These are phyloP conservation scores for Arabidopsis arenosa DNA, from an alignment of 345 rosid species.

Conservation along the genomic window DNA sequence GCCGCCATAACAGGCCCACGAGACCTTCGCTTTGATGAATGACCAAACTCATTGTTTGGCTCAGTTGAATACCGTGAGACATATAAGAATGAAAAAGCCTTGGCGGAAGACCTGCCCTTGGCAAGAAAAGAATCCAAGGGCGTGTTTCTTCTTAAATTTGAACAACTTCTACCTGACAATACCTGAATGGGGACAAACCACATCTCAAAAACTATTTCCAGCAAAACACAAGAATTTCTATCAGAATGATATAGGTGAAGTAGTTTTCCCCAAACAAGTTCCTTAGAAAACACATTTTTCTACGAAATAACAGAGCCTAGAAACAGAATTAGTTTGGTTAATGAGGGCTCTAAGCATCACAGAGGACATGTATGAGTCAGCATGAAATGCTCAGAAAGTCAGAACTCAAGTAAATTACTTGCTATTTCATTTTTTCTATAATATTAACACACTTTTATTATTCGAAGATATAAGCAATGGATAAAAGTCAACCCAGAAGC, in stretches of 20 bases:
- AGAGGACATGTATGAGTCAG: neutral
- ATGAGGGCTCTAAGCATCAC: neutral
- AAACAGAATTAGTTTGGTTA: neutral
- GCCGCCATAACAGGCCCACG: slow-evolving; percentile 96
- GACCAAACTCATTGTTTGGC: slow-evolving; percentile 50
- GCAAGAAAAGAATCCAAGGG: slow-evolving; percentile 48
- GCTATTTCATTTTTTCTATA: neutral
- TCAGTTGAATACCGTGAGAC: slow-evolving; percentile 50
- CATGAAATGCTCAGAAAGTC: neutral
- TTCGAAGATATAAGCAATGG: neutral
- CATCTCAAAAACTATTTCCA: slow-evolving; percentile 22
- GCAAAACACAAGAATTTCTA: neutral
- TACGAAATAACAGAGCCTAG: neutral
- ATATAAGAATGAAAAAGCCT: slow-evolving; percentile 55
- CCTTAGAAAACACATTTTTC: neutral
- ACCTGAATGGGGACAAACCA: slow-evolving; percentile 50
- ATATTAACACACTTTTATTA: neutral
- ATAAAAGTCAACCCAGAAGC: neutral
- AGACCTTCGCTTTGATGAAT: slow-evolving; percentile 79
- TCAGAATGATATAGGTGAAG: neutral
- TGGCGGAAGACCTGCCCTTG: slow-evolving; percentile 54
- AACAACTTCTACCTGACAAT: slow-evolving; percentile 56
- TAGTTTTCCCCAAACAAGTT: slow-evolving; percentile 12
- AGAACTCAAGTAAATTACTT: slow-evolving; percentile 9
- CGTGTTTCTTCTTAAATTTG: slow-evolving; percentile 54